phyloP scores from a whole-genome alignment of 805 yeast genomes.

The Ogataea methanolica region DNA sequence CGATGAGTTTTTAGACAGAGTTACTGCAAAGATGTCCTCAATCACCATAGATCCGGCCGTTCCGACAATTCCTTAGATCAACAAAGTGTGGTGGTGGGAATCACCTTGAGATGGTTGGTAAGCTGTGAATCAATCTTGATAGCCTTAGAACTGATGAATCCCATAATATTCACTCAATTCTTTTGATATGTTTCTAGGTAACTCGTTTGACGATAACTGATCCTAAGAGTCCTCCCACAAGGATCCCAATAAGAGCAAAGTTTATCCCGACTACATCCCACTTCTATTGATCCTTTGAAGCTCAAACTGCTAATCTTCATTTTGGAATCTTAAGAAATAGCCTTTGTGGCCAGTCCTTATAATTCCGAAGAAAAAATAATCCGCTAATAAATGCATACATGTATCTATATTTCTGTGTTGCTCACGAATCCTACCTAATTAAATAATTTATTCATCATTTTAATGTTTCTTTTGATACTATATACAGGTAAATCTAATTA shows the following conservation, averaged over 20 bases:
- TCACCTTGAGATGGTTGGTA: background rate
- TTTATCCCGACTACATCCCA: background rate
- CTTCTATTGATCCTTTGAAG: background rate
- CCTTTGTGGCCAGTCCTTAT: constrained; percentile 8
- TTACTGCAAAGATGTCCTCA: too few species aligned
- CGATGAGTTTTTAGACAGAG: too few species aligned
- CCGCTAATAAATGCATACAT: too few species aligned
- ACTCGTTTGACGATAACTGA: constrained; percentile 3
- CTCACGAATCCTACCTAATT: too few species aligned
- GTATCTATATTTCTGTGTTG: too few species aligned
- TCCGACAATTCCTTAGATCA: too few species aligned
- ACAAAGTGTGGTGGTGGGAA: too few species aligned
- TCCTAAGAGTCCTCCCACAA: too few species aligned
- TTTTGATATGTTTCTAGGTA: constrained; percentile 7
- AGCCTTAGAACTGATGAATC: background rate
- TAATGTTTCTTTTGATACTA: background rate
- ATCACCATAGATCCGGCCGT: too few species aligned
- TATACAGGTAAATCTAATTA: too few species aligned
- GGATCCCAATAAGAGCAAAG: background rate
- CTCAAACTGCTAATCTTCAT: constrained; percentile 1
- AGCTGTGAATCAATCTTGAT: background rate
- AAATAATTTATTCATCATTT: too few species aligned
- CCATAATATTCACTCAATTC: background rate
- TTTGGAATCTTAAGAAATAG: constrained; percentile 1
- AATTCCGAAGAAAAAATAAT: constrained; percentile 11